Conservation (phyloP, 345 rosid genomes). For the Anastatica hierochuntica region DNA sequence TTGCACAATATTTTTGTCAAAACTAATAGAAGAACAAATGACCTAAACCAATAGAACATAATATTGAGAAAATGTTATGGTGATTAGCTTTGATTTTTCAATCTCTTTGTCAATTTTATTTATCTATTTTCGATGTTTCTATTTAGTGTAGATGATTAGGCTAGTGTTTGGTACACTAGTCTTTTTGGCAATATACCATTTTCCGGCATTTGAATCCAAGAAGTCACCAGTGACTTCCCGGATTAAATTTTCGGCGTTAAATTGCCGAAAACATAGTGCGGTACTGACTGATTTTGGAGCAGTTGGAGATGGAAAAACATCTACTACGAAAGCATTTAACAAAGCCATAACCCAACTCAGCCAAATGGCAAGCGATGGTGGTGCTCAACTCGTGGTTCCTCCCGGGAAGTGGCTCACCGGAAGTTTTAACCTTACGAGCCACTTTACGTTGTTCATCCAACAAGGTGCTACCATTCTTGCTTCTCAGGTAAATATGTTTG, state of each 20-base stretch:
- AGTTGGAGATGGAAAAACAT: conserved; percentile 67
- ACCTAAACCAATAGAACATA: no score
- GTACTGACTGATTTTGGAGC: conserved; percentile 60
- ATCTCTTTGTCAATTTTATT: no score
- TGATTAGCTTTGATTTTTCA: no score
- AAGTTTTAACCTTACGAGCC: no score
- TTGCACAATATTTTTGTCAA: no score
- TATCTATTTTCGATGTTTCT: not conserved
- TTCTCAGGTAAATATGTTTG: conserved; percentile 41
- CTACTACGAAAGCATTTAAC: conserved; percentile 48
- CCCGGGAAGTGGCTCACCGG: conserved; percentile 85
- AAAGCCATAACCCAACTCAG: conserved; percentile 45
- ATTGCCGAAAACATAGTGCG: conserved; percentile 61
- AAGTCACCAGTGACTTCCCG: not conserved
- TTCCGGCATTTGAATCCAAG: conserved; percentile 12
- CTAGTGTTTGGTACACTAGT: not conserved
- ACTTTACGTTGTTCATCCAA: conserved; percentile 71
- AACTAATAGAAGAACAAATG: no score
- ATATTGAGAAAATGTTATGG: no score
- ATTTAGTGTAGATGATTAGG: conserved; percentile 21
- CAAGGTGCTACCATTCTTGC: conserved; percentile 60
- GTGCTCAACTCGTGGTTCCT: conserved; percentile 67
- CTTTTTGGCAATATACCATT: conserved; percentile 14
- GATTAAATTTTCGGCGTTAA: conserved; percentile 32
- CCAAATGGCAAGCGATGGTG: conserved; percentile 40